phyloP scores from a whole-genome alignment of 2,329 filamentous ascomycete species.

The Alternaria panax region DNA sequence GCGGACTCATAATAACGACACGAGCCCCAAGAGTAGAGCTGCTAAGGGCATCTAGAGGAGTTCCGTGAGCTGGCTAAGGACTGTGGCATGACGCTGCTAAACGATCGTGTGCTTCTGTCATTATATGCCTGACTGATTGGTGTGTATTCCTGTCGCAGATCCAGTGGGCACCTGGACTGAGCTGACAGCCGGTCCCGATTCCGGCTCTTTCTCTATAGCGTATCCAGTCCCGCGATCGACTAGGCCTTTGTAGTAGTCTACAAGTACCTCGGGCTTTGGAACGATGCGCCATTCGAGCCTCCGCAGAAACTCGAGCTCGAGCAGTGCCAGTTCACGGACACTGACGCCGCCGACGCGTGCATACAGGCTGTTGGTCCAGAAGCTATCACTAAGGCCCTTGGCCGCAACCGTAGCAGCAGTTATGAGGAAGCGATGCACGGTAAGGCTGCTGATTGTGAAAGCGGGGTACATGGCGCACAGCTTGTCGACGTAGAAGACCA shows the following conservation, averaged over 20 bases:
- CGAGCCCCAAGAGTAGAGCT: not conserved
- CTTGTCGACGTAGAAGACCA: constrained; percentile 99
- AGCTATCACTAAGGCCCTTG: constrained; percentile 94
- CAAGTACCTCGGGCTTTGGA: constrained; percentile 89
- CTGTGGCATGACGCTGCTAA: constrained; percentile 7
- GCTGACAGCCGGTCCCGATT: constrained; percentile 19
- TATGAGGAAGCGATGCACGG: constrained; percentile 96
- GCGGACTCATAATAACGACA: not conserved
- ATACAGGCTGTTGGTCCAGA: constrained; percentile 98
- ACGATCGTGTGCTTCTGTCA: constrained; percentile 5
- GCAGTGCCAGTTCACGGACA: constrained; percentile 83
- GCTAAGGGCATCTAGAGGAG: not conserved
- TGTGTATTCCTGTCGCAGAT: constrained; percentile 33
- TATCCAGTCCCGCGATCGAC: constrained; percentile 72
- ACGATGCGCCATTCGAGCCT: constrained; percentile 97
- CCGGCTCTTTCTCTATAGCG: constrained; percentile 53
- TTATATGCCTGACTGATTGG: constrained; percentile 28
- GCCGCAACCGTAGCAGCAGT: constrained; percentile 94
- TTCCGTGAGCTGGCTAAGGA: not conserved
- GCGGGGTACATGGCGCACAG: constrained; percentile 90
- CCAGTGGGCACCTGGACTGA: constrained; percentile 21
- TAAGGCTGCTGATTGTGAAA: constrained; percentile 95
- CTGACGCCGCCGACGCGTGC: constrained; percentile 92
- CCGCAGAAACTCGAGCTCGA: constrained; percentile 93
- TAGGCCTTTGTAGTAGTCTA: constrained; percentile 90